Percentiles rank a stretch among this genome's conserved stretches.
Evolutionary conservation across 805 yeast genomes (phyloP).

Genomic region (Myxozyma monticola): DNA sequence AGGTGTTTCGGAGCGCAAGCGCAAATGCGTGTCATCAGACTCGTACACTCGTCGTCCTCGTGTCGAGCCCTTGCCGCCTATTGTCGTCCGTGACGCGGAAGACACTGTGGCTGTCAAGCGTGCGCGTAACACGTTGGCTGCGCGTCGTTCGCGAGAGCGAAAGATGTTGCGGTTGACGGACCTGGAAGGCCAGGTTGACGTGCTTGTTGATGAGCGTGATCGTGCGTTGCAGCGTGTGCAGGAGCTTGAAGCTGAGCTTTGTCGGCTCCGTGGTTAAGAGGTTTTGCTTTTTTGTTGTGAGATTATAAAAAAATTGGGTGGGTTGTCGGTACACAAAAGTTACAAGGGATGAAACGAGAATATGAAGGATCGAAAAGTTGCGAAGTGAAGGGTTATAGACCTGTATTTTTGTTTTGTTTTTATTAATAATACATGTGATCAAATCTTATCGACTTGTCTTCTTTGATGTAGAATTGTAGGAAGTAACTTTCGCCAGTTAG

Average conservation of each 20-base stretch:
- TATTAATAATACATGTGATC: too few relatives aligned
- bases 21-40: slow-evolving; percentile 27
- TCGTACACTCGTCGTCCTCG: slow-evolving; percentile 33
- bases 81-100: slow-evolving; percentile 50
- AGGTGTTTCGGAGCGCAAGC: slow-evolving; percentile 29
- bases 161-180: slow-evolving; percentile 85
- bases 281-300: neutral
- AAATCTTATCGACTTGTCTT: too few relatives aligned
- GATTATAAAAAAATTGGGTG: neutral
- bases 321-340: neutral
- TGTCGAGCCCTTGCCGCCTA: slow-evolving; percentile 61
- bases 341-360: neutral
- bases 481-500: too few relatives aligned
- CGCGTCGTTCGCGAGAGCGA: slow-evolving; percentile 91
- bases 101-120: slow-evolving; percentile 82
- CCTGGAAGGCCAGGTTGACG: slow-evolving; percentile 75
- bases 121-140: slow-evolving; percentile 93
- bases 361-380: too few relatives aligned
- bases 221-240: slow-evolving; percentile 10
- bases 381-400: neutral
- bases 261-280: slow-evolving; percentile 12
- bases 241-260: slow-evolving; percentile 23
- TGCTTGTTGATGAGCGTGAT: slow-evolving; percentile 39
- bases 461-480: too few relatives aligned
- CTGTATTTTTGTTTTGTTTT: too few relatives aligned